phyloP scores from a whole-genome alignment of 2,329 filamentous ascomycete species.

The Pseudocercospora fuligena region DNA sequence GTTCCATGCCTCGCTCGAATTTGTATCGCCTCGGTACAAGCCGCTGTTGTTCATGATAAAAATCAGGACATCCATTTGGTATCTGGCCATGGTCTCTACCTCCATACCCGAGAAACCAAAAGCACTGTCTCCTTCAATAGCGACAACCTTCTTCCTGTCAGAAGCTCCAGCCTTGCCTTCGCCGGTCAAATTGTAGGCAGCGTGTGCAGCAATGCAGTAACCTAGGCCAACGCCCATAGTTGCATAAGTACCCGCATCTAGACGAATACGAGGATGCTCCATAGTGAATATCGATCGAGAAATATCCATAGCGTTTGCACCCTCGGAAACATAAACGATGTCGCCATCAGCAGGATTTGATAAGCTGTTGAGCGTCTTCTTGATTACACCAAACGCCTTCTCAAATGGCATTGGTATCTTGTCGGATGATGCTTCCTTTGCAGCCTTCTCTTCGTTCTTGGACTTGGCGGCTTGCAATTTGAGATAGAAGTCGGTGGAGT shows the following conservation, averaged over 20 bases:
- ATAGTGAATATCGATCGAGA: slow-evolving; percentile 60
- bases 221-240: slow-evolving; percentile 65
- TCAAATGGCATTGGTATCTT: slow-evolving; percentile 56
- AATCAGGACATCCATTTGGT: slow-evolving; percentile 55
- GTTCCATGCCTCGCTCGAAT: slow-evolving; percentile 50
- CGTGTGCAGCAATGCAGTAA: slow-evolving; percentile 62
- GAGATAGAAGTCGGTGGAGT: slow-evolving; percentile 41
- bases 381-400: slow-evolving; percentile 59
- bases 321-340: slow-evolving; percentile 63
- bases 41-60: slow-evolving; percentile 55
- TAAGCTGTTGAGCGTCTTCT: slow-evolving; percentile 52
- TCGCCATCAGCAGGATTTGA: slow-evolving; percentile 52
- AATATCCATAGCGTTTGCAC: slow-evolving; percentile 67
- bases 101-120: slow-evolving; percentile 62
- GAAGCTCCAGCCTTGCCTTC: slow-evolving; percentile 41
- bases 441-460: slow-evolving; percentile 56
- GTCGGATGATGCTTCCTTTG: slow-evolving; percentile 47
- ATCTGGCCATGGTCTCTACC: slow-evolving; percentile 61
- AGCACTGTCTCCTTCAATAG: slow-evolving; percentile 61
- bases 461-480: slow-evolving; percentile 43
- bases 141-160: slow-evolving; percentile 57
- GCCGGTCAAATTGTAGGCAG: slow-evolving; percentile 56
- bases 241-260: slow-evolving; percentile 64
- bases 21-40: slow-evolving; percentile 45
- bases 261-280: slow-evolving; percentile 58